Conservation (phyloP, 805 yeast species). For the Yarrowia sp. region DNA sequence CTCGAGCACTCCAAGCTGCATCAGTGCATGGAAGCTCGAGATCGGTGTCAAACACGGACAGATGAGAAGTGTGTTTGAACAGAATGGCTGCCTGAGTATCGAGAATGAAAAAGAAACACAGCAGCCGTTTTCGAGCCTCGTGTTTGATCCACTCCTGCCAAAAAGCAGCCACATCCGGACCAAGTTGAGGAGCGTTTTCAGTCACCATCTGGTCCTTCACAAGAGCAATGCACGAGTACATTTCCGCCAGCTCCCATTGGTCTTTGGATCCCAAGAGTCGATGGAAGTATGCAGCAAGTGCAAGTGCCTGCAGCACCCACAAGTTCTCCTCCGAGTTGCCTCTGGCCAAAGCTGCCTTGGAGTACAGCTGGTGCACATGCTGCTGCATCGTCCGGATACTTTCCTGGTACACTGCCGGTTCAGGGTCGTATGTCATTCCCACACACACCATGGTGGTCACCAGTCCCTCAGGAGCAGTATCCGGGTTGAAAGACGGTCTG, state of each 20-base stretch:
- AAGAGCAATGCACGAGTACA: conserved; percentile 26
- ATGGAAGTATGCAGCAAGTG: conserved; percentile 36
- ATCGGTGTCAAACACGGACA: conserved; percentile 47
- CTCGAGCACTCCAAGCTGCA: conserved; percentile 45
- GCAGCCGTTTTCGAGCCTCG: conserved; percentile 45
- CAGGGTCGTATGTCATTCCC: conserved; percentile 37
- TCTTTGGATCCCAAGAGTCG: conserved; percentile 36
- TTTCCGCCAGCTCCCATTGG: conserved; percentile 37
- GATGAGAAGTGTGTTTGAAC: conserved; percentile 38
- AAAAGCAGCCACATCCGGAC: conserved; percentile 28
- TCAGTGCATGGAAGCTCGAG: conserved; percentile 49
- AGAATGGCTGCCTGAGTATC: conserved; percentile 46
- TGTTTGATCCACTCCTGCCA: conserved; percentile 47
- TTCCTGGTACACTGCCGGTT: conserved; percentile 33
- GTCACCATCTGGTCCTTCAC: conserved; percentile 25
- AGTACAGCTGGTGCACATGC: conserved; percentile 5
- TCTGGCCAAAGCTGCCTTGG: not conserved
- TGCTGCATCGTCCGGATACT: conserved; percentile 34
- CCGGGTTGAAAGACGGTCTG: conserved; percentile 39
- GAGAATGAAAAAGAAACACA: conserved; percentile 44
- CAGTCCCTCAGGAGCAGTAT: conserved; percentile 32
- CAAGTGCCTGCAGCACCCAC: conserved; percentile 37
- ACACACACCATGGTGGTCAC: conserved; percentile 36
- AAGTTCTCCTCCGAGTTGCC: conserved; percentile 31
- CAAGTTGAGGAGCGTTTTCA: not conserved